Evolutionary conservation across 1,139 yeast genomes (phyloP), one percentile per base, ranked within the genome.

Genomic region (Saccharomycopsis hybrid): DNA sequence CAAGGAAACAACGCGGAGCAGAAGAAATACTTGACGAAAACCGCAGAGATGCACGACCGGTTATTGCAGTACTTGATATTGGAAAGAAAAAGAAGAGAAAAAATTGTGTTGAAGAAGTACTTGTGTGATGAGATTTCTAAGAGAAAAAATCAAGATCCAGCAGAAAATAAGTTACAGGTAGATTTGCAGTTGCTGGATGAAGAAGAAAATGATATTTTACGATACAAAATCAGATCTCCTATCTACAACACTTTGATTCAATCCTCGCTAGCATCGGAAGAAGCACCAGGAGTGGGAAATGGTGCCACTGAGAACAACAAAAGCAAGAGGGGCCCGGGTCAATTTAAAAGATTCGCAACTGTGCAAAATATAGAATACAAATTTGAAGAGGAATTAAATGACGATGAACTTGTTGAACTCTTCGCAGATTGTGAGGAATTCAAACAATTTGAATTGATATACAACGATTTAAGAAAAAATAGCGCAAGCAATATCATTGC

Each of bases 71-170:
- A 64, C 30, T 55, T 66, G 25, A 58, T 64, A 4, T 54, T 64
- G 37, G 70, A 65, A 47, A 57, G 69, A 50, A 68, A 65, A 43
- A 56, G 62, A 50, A 57, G 70, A 50, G 69, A 65, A 49, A 51
- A 51, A 35, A 35, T 48, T n/a, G 33, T 51, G 11, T 13, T 51
- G 32, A 48, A 48, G 36, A 48, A 52, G 42, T 44, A 58, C 44
- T 46, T 64, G 4, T 51, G 54, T n/a, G 52, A 43, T 48, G 52
- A 9, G 41, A 41, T 38, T 48, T 13, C 50, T 47, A 47, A 42
- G 28, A 51, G 53, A 11, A 46, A 36, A 53, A 55, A 18, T 9
- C 56, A 62, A 5, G 52, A 54, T 8, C 54, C 57, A 8, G 49
- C 52, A 54, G 29, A 48, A 63, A 40, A 46, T 50, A 11, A 53